Evolutionary conservation across 2,329 filamentous ascomycete genomes (phyloP), one percentile per base, ranked within the genome.

Genomic region (Chaetomiaceae sp.): DNA sequence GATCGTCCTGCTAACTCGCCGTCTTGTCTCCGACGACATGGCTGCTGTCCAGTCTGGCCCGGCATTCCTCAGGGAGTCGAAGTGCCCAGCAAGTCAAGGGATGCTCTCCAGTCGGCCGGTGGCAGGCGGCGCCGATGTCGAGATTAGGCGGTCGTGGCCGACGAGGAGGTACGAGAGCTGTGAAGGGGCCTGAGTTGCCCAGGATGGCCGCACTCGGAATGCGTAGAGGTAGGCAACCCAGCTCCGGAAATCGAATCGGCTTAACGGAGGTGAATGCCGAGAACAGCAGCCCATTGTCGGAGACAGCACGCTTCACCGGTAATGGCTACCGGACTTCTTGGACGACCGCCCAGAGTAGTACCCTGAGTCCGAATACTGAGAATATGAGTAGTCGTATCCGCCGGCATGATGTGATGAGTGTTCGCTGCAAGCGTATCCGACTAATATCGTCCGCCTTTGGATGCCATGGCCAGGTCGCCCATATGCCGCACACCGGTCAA

Each of bases 401-500:
- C 58, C 55, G 10, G 63, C 54, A 37, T 55, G 56, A 7, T 50
- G 42, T 30, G 47, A 43, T 22, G 67, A 59, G 62, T 88, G 84
- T 20, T 63, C 65, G 37, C 70, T 65, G 68, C 89, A 95, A 42
- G 84, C 77, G 62, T 93, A 93, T 42, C 89, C 90, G 19, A 95
- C 88, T 17, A 87, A 73, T 42, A 95, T 85, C 6, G 79, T 86
- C 62, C 84, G 83, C 60, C 86, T 82, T 56, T 88, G 79, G 47
- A 90, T 71, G 37, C 60, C 58, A 61, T 95, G 89, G 38, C 84
- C 84, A 40, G 79, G 78, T 49, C 84, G 81, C 50, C 84, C 86
- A 62, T 88, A 88, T 29, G 79, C 74, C 39, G 81, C 73, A 63
- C 89, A 95, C 50, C 86, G 84, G 61, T 95, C 89, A 58, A 95